Percentiles rank a stretch among this genome's conserved stretches.
Evolutionary conservation across 345 rosid genomes (phyloP).

Genomic region (Hypericum perforatum): DNA sequence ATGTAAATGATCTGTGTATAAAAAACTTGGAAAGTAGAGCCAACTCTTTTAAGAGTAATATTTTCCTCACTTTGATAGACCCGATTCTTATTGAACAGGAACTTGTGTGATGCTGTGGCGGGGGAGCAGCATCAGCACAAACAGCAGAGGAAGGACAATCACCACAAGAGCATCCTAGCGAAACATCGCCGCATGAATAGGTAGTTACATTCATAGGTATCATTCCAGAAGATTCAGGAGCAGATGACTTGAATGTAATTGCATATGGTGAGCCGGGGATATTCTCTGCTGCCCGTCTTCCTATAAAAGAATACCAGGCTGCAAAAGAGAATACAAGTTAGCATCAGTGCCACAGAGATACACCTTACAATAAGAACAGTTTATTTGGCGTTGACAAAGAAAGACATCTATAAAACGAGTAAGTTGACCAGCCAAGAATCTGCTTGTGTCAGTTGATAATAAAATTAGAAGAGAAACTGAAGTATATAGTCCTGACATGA

Average conservation of each 20-base stretch:
- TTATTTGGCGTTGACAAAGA: not conserved
- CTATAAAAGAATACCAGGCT: conserved; percentile 92
- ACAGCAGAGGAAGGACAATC: conserved; percentile 76
- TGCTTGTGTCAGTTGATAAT: too few species aligned
- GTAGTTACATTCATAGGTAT: conserved; percentile 79
- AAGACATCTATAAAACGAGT: too few species aligned
- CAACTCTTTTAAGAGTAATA: not conserved
- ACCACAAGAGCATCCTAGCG: conserved; percentile 95
- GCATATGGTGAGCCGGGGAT: conserved; percentile 85
- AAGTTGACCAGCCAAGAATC: too few species aligned
- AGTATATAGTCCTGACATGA: too few species aligned
- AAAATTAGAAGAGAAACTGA: too few species aligned
- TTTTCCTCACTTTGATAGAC: conserved; percentile 48
- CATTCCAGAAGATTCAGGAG: conserved; percentile 66
- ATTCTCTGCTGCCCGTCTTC: conserved; percentile 46
- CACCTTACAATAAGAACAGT: not conserved
- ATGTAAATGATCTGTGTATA: not conserved
- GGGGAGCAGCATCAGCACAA: conserved; percentile 51
- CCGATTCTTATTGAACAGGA: conserved; percentile 74
- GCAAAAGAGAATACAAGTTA: conserved; percentile 28
- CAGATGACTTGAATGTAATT: conserved; percentile 48
- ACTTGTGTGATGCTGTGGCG: conserved; percentile 33
- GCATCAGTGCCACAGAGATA: conserved; percentile 6
- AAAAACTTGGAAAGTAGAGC: not conserved
- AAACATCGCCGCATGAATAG: conserved; percentile 70